phyloP scores from a whole-genome alignment of 768 basidiomycete species.

The Lactarius hengduanensis region DNA sequence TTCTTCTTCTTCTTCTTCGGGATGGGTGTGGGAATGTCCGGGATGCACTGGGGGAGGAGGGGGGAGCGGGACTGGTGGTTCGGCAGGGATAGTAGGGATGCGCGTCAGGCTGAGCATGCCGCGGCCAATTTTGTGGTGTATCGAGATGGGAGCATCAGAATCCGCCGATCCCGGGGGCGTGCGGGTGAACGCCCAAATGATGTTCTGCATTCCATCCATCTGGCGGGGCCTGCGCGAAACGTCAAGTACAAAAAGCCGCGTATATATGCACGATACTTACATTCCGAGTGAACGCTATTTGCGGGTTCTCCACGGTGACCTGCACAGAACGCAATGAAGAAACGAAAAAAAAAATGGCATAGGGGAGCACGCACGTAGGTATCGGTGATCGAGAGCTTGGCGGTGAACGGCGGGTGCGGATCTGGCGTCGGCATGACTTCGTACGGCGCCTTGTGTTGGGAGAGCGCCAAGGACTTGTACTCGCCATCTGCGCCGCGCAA shows the following conservation, averaged over 20 bases:
- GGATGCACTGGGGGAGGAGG: too few species aligned
- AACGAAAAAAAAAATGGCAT: too few species aligned
- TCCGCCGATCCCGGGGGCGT: constrained; percentile 44
- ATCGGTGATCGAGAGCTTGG: constrained; percentile 38
- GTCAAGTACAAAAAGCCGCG: too few species aligned
- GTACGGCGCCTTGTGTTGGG: too few species aligned
- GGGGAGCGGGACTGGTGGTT: background rate
- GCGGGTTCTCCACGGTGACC: constrained; percentile 5
- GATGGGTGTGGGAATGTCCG: background rate
- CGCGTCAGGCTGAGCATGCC: constrained; percentile 41
- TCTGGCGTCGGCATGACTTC: too few species aligned
- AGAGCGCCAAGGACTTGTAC: too few species aligned
- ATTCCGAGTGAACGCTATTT: constrained; percentile 17
- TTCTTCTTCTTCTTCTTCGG: background rate
- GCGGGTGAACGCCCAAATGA: constrained; percentile 63
- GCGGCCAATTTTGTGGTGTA: constrained; percentile 48
- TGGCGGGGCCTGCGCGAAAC: constrained; percentile 40
- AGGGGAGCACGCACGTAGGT: background rate
- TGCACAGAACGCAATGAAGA: background rate
- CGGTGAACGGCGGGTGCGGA: constrained; percentile 47
- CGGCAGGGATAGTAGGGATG: constrained; percentile 33
- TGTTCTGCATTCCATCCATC: constrained; percentile 39
- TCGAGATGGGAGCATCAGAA: constrained; percentile 43
- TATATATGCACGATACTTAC: too few species aligned
- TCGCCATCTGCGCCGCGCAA: too few species aligned